Base-by-base conservation (phyloP, 305 asterid genomes). In the Fraxinus sp. region DNA sequence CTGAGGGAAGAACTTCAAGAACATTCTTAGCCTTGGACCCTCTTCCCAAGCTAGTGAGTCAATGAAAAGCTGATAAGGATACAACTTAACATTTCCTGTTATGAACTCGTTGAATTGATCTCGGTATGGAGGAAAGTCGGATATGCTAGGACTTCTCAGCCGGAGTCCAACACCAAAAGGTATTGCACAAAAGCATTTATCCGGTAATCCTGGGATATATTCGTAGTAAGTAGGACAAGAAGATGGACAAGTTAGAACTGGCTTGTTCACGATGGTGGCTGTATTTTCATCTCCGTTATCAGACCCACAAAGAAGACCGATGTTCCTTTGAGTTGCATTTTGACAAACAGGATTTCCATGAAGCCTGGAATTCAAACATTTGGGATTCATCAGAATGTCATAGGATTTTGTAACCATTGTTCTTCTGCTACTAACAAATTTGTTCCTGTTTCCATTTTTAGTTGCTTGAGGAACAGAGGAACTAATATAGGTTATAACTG, bases 131-230 rank as follows among this genome's bases (percentile, higher is more conserved):
- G 35, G 83, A 80, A 88, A 90, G 14, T 75, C 30, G 28, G 87
- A 86, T 52, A 90, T 83, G 83, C 93, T 88, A 3, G 91, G 93
- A 82, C 93, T 90, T 83, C 93, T 84, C 28, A 90, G 88, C n/a
- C 87, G 79, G 8, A 90, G 3, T 55, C 83, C 91, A 33, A 90
- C 82, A 10, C 90, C 91, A 55, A 90, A 90, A 57, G 93, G 93
- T 28, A 89, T 91, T 0, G 91, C 91, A 82, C 91, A 90, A 30
- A 88, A 75, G 88, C 91, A 90, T 35, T 70, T 9, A 74, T 77
- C 64, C 0, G 89, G 90, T 75, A 88, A 64, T 78, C 87, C 74
- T 22, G 90, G 91, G 75, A 85, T 81, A 52, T 90, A 88, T 86
- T 70, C 36, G 20, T 39, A 85, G 86, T 79, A 14, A 28, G 39